Conservation (phyloP, 2,329 filamentous ascomycete genomes). For the Exophiala xenobiotica region DNA sequence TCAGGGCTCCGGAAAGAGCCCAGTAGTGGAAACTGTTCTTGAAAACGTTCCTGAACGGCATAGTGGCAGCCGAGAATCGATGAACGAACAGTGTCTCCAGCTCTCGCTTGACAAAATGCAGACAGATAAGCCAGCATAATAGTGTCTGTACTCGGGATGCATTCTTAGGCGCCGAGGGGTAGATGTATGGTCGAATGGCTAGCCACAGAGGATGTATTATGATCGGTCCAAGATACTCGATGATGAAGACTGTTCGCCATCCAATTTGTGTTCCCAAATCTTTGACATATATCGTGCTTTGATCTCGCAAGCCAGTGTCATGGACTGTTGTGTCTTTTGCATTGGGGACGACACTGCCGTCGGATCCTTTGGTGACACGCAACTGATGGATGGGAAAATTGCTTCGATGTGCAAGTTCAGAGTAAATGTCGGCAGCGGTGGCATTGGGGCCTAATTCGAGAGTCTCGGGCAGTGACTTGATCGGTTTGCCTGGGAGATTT, state of each 20-base stretch:
- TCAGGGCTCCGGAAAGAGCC: slow-evolving; percentile 74
- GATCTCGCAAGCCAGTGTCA: slow-evolving; percentile 57
- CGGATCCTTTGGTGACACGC: slow-evolving; percentile 63
- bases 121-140: slow-evolving; percentile 68
- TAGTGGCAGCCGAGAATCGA: slow-evolving; percentile 90
- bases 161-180: slow-evolving; percentile 53
- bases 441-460: slow-evolving; percentile 53
- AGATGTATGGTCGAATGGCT: slow-evolving; percentile 69
- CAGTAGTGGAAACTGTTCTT: slow-evolving; percentile 97
- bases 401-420: slow-evolving; percentile 54
- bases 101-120: slow-evolving; percentile 94
- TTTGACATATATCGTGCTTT: slow-evolving; percentile 75
- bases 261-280: slow-evolving; percentile 87
- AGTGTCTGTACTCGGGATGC: slow-evolving; percentile 70
- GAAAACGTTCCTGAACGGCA: slow-evolving; percentile 88
- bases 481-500: slow-evolving; percentile 56
- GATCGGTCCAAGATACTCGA: slow-evolving; percentile 92
- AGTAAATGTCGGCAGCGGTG: slow-evolving; percentile 57
- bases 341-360: slow-evolving; percentile 60
- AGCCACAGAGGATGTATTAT: slow-evolving; percentile 78
- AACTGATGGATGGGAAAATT: slow-evolving; percentile 59
- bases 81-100: slow-evolving; percentile 92
- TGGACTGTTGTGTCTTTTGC: slow-evolving; percentile 52
- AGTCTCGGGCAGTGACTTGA: slow-evolving; percentile 59
- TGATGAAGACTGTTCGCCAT: slow-evolving; percentile 90